A percentile compares a stretch with the other conserved stretches of the same genome.
These are phyloP conservation scores for Knoxia roxburghii DNA, from an alignment of 257 asterid genomes.

Conservation along the genomic window DNA sequence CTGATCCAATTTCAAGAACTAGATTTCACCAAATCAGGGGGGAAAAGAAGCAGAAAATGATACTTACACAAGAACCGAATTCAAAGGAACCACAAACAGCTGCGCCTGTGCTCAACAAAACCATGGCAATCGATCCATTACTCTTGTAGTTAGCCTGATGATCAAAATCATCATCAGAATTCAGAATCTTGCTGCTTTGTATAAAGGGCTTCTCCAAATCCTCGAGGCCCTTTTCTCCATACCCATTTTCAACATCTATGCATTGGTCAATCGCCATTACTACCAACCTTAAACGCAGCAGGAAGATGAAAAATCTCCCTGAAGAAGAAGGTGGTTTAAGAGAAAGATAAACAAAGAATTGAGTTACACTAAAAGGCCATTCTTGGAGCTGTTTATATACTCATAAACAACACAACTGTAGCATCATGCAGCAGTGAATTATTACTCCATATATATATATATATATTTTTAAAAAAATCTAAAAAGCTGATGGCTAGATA, in stretches of 20 bases:
- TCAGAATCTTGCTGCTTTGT: constrained; percentile 17
- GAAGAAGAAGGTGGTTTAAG: not conserved
- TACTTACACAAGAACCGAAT: constrained; percentile 87
- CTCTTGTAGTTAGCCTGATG: not conserved
- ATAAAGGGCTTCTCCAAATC: constrained; percentile 54
- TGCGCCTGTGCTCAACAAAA: constrained; percentile 62
- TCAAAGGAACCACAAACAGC: constrained; percentile 89
- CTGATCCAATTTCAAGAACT: not conserved
- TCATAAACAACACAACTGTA: not conserved
- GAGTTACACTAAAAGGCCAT: not conserved
- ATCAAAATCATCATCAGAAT: constrained; percentile 25
- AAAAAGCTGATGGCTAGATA: not conserved
- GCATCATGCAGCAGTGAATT: constrained; percentile 11
- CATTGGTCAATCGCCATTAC: constrained; percentile 37
- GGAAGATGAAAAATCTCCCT: not conserved
- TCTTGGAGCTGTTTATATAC: constrained; percentile 17
- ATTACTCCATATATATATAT: too few species aligned
- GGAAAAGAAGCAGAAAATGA: not conserved
- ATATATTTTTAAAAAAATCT: not conserved
- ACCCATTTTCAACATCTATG: constrained; percentile 42
- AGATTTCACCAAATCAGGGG: not conserved
- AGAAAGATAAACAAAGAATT: not conserved
- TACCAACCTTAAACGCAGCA: not conserved
- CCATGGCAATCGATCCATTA: constrained; percentile 52
- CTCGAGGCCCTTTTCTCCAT: constrained; percentile 3